Conservation (phyloP, 148 eudicot species). For the Rhododendron griersonianum region DNA sequence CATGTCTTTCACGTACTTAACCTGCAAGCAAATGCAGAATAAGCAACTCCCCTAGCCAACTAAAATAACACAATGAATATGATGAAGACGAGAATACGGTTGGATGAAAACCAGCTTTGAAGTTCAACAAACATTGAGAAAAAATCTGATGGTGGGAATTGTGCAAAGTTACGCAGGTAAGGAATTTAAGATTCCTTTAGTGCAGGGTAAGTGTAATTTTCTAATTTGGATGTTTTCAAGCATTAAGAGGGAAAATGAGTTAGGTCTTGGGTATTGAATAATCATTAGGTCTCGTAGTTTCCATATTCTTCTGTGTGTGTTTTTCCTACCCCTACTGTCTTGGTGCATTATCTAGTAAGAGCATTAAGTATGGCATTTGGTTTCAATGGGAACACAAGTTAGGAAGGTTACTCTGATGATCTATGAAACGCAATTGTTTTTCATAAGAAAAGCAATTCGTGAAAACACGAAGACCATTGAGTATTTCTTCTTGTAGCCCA, state of each 20-base stretch:
- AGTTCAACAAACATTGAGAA: background rate
- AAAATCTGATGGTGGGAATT: background rate
- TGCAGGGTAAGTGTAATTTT: background rate
- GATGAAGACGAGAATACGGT: background rate
- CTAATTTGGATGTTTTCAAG: background rate
- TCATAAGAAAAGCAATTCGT: background rate
- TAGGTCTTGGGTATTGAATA: background rate
- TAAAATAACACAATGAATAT: background rate
- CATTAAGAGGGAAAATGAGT: background rate
- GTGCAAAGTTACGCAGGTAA: background rate
- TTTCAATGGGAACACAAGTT: background rate
- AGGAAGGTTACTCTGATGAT: background rate
- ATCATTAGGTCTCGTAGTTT: background rate
- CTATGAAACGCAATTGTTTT: background rate
- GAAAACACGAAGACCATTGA: background rate
- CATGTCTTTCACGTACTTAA: slow-evolving; percentile 70
- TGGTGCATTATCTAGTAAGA: background rate
- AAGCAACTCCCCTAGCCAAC: slow-evolving; percentile 18
- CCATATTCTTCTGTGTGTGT: background rate
- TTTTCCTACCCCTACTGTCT: background rate
- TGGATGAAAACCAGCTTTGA: background rate
- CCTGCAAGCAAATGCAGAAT: slow-evolving; percentile 42
- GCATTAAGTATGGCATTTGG: background rate
- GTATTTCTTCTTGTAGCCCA: background rate
- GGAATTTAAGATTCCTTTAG: background rate